Evolutionary conservation across 2,329 filamentous ascomycete genomes (phyloP).

Genomic region (Pseudogymnoascus sp.): DNA sequence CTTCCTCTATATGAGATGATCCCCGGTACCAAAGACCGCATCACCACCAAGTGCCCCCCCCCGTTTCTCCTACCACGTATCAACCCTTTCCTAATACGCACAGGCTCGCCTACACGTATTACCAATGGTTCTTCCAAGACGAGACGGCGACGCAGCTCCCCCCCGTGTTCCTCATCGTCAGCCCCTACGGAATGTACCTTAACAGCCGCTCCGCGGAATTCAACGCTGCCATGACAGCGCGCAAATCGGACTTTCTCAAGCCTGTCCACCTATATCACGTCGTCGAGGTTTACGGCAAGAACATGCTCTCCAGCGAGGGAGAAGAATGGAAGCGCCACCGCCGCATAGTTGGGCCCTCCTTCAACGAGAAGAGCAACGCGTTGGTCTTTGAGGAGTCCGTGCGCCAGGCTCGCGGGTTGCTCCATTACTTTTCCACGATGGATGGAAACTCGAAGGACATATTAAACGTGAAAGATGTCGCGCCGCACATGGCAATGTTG

Average conservation of each 20-base stretch:
- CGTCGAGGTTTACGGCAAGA: constrained; percentile 27
- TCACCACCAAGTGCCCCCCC: constrained; percentile 1
- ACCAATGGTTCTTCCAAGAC: background rate
- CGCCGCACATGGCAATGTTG: constrained; percentile 41
- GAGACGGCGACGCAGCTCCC: background rate
- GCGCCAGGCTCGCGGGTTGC: constrained; percentile 38
- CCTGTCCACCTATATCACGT: constrained; percentile 25
- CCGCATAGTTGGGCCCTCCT: constrained; percentile 27
- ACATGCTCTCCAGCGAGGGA: constrained; percentile 27
- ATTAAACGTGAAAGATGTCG: constrained; percentile 34
- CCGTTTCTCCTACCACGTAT: background rate
- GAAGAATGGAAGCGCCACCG: constrained; percentile 28
- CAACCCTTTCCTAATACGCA: background rate
- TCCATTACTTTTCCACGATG: constrained; percentile 32
- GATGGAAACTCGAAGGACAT: constrained; percentile 11
- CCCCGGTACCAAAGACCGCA: background rate
- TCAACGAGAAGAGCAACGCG: constrained; percentile 40
- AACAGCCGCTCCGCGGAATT: background rate
- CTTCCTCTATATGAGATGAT: background rate
- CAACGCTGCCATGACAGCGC: background rate
- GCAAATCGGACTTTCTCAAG: constrained; percentile 24
- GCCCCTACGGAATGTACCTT: constrained; percentile 2
- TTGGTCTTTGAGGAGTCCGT: constrained; percentile 38
- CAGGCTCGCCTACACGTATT: background rate
- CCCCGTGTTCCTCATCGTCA: background rate